Evolutionary conservation across 2,329 filamentous ascomycete species (phyloP), one percentile per base, ranked within the genome.

Genomic region (Cercospora zeina): DNA sequence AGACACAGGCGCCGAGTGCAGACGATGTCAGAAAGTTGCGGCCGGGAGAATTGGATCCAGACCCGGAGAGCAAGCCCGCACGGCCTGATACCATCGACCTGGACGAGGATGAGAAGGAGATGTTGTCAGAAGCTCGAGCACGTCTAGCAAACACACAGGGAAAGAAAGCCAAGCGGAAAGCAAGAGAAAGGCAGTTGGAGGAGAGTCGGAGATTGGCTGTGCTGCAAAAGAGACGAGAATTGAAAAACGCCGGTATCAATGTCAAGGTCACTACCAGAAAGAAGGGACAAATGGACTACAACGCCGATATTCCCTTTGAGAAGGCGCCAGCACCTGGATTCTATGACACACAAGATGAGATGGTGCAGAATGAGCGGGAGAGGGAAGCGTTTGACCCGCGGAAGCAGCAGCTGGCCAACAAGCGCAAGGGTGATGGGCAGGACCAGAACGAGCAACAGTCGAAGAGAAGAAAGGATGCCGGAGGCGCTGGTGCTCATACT

Each of bases 81-180:
- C 85, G 93, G 63, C 95, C 95, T 39, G 95, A 99, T 76, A 97
- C 95, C 5, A 95, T 99, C 74, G 95, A 99, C 77, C 87, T 99
- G 71, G 95, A 99, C 74, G 95, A 99, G 76, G 95, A 99, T 74
- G 95, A 99, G 78, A 97, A 99, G 81, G 95, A 99, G 78, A 99
- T 99, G 95, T 79, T 99, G 72, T 97, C 93, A 75, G 95, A 99
- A 79, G 95, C 95, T 69, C 90, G 95, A 74, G 95, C 95, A 60
- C 91, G 95, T 79, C 81, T 99, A 67, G 95, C 95, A 66, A 99
- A 99, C 73, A 97, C 95, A 10, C 95, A 97, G 78, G 95, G 95
- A 75, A 99, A 99, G 80, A 99, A 99, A 80, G 95, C 95, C 6
- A 99, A 99, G 82, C 83, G 95, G 69, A 99, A 99, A 82, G 95